phyloP scores from a whole-genome alignment of 1,284 basidiomycete genomes.

The Rugosomyces carneus region DNA sequence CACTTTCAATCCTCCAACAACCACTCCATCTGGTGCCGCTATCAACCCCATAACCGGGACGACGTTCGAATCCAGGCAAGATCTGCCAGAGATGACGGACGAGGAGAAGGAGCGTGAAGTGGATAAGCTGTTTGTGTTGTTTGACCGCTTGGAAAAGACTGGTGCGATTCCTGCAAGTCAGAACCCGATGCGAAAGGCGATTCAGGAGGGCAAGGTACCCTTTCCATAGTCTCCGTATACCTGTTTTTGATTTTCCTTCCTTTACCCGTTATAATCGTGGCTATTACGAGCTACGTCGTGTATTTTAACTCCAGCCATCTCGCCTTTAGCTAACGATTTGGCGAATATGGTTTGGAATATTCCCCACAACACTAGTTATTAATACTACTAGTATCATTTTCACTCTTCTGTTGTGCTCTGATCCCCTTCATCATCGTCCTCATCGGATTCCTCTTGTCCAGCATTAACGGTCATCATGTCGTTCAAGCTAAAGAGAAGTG shows the following conservation, averaged over 20 bases:
- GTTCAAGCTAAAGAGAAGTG: constrained; percentile 46
- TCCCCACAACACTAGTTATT: too few species aligned
- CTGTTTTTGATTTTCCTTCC: background rate
- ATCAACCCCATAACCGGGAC: constrained; percentile 83
- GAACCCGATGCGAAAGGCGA: constrained; percentile 70
- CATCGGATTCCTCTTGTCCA: constrained; percentile 23
- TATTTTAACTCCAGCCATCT: too few species aligned
- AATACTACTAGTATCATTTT: too few species aligned
- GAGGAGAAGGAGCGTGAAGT: constrained; percentile 91
- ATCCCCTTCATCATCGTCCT: constrained; percentile 18
- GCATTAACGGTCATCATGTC: constrained; percentile 42
- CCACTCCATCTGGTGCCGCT: constrained; percentile 37
- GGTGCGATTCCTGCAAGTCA: constrained; percentile 57
- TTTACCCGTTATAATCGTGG: too few species aligned
- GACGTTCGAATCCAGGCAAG: constrained; percentile 33
- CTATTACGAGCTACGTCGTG: too few species aligned
- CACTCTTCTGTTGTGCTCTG: constrained; percentile 1
- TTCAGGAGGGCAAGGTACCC: constrained; percentile 45
- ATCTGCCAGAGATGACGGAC: constrained; percentile 67
- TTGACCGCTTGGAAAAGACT: constrained; percentile 78
- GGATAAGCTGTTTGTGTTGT: constrained; percentile 84
- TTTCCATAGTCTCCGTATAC: background rate
- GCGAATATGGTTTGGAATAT: too few species aligned
- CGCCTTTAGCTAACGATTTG: too few species aligned
- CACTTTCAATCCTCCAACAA: constrained; percentile 29